Conservation (phyloP, 148 eudicot genomes). For the Limonium bicolor region DNA sequence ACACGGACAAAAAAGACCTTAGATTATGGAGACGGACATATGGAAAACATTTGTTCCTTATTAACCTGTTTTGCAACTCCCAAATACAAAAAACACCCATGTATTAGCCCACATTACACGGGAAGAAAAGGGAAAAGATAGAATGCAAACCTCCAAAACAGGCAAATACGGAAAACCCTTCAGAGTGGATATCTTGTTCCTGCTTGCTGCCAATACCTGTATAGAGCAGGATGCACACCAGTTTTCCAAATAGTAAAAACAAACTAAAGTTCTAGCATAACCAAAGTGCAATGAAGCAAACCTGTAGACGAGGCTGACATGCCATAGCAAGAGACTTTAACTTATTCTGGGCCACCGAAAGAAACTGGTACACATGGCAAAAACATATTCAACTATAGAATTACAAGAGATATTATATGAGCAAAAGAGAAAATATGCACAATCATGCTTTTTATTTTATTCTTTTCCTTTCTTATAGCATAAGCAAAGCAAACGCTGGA, state of each 20-base stretch:
- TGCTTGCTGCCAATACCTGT: conserved; percentile 98
- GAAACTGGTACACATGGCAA: conserved; percentile 38
- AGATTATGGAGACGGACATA: no score
- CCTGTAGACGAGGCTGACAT: conserved; percentile 99
- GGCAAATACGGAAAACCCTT: conserved; percentile 90
- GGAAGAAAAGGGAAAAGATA: neutral
- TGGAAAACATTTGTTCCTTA: no score
- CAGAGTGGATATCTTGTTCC: conserved; percentile 75
- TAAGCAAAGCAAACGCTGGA: neutral
- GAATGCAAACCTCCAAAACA: conserved; percentile 65
- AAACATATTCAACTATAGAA: neutral
- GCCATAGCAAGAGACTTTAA: conserved; percentile 93
- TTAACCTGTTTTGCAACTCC: no score
- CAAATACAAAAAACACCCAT: neutral
- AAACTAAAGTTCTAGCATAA: neutral
- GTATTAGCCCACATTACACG: neutral
- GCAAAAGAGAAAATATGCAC: neutral
- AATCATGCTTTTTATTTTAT: no score
- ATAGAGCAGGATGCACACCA: conserved; percentile 1
- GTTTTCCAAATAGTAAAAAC: neutral
- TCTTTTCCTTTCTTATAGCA: no score
- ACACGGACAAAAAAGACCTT: no score
- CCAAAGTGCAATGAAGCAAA: conserved; percentile 17
- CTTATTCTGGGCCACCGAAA: conserved; percentile 93
- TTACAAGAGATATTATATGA: neutral